These are phyloP conservation scores for Chrysophaeum taylorii DNA, from an alignment of 352 stramenopile genomes.

Conservation along the genomic window DNA sequence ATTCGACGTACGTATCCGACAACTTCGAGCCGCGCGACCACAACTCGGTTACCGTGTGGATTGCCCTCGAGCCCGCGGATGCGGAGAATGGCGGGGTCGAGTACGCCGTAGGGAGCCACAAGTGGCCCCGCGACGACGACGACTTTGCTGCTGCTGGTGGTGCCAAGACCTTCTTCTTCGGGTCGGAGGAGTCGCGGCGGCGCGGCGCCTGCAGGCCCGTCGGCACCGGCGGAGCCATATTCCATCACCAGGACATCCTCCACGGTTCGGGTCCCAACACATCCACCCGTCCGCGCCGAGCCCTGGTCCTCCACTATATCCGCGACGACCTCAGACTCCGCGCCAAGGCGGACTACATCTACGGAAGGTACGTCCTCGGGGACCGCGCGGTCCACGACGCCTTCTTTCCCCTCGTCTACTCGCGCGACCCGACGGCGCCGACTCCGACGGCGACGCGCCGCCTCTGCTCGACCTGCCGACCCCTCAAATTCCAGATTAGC, in stretches of 20 bases:
- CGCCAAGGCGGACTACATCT: constrained; percentile 36
- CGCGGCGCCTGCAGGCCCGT: constrained; percentile 19
- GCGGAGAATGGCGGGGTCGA: constrained; percentile 40
- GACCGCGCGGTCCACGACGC: constrained; percentile 22
- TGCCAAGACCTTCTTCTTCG: constrained; percentile 27
- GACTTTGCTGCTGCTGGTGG: constrained; percentile 7
- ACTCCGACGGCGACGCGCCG: too few species aligned
- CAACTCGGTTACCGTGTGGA: constrained; percentile 48
- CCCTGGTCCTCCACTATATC: constrained; percentile 41
- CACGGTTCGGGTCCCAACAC: constrained; percentile 36
- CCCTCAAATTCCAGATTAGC: too few species aligned
- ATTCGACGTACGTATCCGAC: constrained; percentile 42
- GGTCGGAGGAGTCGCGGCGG: background rate
- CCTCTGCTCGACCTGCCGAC: too few species aligned
- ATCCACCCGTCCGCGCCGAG: constrained; percentile 22
- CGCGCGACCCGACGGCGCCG: too few species aligned
- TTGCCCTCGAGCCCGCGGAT: constrained; percentile 44
- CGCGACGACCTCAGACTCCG: constrained; percentile 35
- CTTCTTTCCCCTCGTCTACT: constrained; percentile 29
- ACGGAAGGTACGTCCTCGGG: constrained; percentile 35
- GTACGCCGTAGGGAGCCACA: constrained; percentile 38
- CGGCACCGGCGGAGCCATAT: constrained; percentile 25
- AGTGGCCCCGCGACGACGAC: constrained; percentile 18
- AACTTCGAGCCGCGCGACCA: constrained; percentile 41
- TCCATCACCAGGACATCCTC: constrained; percentile 43